A percentile compares a stretch with the other conserved stretches of the same genome.
These are phyloP conservation scores for Naganishia sp. DNA, from an alignment of 1,284 basidiomycete genomes.

Conservation along the genomic window DNA sequence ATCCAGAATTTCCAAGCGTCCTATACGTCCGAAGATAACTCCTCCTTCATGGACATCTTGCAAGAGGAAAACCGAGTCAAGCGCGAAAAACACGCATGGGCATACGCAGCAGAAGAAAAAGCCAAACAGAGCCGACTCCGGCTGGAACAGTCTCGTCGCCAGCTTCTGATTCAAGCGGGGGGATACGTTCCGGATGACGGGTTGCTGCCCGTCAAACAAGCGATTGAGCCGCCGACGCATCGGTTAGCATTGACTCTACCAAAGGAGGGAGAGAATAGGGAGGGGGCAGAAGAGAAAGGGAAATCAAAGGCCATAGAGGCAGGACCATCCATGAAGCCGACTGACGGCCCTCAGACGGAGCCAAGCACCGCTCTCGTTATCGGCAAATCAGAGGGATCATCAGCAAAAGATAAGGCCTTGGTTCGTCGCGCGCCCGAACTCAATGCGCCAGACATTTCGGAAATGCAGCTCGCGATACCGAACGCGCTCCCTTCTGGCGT, in stretches of 20 bases:
- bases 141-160: constrained; percentile 52
- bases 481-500: constrained; percentile 16
- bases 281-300: constrained; percentile 13
- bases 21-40: constrained; percentile 93
- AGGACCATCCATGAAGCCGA: neutral
- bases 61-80: constrained; percentile 80
- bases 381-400: neutral
- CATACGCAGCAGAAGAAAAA: constrained; percentile 80
- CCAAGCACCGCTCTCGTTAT: neutral
- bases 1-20: constrained; percentile 83
- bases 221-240: constrained; percentile 21
- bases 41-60: constrained; percentile 86
- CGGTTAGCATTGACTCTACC: constrained; percentile 43
- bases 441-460: constrained; percentile 22
- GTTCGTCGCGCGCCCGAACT: constrained; percentile 25
- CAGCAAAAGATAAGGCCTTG: neutral
- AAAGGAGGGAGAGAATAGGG: constrained; percentile 29
- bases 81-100: constrained; percentile 77
- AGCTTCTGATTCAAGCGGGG: constrained; percentile 51
- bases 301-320: constrained; percentile 11
- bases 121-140: constrained; percentile 59
- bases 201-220: constrained; percentile 41
- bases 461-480: constrained; percentile 31
- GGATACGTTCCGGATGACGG: constrained; percentile 43
- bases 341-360: neutral